Evolutionary conservation across 2,329 filamentous ascomycete species (phyloP), one percentile per base, ranked within the genome.

Genomic region (Exophiala aquamarina): DNA sequence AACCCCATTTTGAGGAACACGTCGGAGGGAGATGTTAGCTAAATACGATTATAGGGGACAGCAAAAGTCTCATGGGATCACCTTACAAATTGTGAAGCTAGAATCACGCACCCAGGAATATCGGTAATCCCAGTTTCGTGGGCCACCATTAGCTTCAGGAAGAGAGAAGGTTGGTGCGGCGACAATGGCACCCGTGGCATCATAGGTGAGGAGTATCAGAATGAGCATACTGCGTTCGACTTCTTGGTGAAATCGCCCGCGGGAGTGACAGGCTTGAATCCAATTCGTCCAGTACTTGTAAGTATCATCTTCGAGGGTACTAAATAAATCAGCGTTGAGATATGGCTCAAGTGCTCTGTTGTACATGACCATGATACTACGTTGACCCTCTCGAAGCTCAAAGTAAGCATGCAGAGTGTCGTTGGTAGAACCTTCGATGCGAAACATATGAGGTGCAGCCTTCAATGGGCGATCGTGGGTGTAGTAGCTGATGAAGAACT

Each of bases 91-190:
- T 1, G 84, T 88, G 66, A 89, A 89, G 55, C 83, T 87, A 1
- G 83, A 82, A 67, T 91, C 86, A 17, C 87, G 78, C 28, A 90
- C 81, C 87, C 87, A 91, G 8, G 77, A 87, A 66, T 81, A 91
- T 4, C 67, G 61, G 49, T 69, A 69, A 48, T 69, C 66, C 69
- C 75, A 78, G 40, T 78, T 77, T 13, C 75, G 76, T 15, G 59
- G 69, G 11, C 86, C 86, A 14, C 85, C 86, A 31, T 89, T 78
- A 41, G 84, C 83, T 63, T 90, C 86, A 0, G 86, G 86, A 1
- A 90, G 76, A 0, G 86, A 89, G 59, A 90, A 91, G 0, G 86
- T 90, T 0, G 87, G 86, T 1, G 86, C 78, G 1, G 86, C 87
- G 26, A 89, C 76, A 41, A 90, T 89, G 7, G 86, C 87, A 2